These are phyloP conservation scores for Strobilomyces echinocephalus DNA, from an alignment of 768 basidiomycete species.

Conservation along the genomic window DNA sequence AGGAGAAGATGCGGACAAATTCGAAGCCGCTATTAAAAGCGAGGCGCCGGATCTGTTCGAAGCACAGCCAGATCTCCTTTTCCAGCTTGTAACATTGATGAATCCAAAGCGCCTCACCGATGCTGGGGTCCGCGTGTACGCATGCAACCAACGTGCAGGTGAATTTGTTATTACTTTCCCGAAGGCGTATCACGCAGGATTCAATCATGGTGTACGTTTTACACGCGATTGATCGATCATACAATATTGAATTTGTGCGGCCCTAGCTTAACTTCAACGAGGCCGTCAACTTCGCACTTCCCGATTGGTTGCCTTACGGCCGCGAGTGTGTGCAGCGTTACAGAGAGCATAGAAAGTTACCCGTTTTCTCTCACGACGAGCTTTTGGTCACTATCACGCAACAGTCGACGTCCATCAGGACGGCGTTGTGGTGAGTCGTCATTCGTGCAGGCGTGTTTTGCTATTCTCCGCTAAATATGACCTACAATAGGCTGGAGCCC, in stretches of 20 bases:
- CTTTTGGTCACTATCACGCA: conserved; percentile 96
- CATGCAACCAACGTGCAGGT: conserved; percentile 93
- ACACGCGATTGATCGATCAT: conserved; percentile 23
- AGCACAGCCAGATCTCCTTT: conserved; percentile 93
- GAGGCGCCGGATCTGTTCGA: conserved; percentile 98
- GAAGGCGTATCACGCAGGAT: conserved; percentile 95
- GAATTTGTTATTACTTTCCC: conserved; percentile 98
- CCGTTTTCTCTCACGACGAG: conserved; percentile 98
- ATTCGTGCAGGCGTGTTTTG: conserved; percentile 8
- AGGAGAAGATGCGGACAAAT: conserved; percentile 90
- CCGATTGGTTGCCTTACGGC: conserved; percentile 89
- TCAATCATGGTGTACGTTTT: conserved; percentile 90
- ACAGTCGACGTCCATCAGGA: conserved; percentile 87
- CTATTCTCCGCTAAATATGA: conserved; percentile 19
- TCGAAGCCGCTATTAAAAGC: conserved; percentile 90
- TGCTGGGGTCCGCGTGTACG: conserved; percentile 87
- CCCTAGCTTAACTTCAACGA: conserved; percentile 94
- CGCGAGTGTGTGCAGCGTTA: conserved; percentile 88
- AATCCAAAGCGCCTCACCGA: conserved; percentile 82
- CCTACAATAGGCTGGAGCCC: conserved; percentile 64
- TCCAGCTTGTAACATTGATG: conserved; percentile 97
- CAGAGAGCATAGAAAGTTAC: conserved; percentile 84
- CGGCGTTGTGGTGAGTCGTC: conserved; percentile 77
- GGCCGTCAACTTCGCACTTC: conserved; percentile 96
- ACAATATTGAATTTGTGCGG: conserved; percentile 23